A percentile compares a stretch with the other conserved stretches of the same genome.
Conservation (phyloP, 2,329 filamentous ascomycete species). For the Niveomyces coronatus region DNA sequence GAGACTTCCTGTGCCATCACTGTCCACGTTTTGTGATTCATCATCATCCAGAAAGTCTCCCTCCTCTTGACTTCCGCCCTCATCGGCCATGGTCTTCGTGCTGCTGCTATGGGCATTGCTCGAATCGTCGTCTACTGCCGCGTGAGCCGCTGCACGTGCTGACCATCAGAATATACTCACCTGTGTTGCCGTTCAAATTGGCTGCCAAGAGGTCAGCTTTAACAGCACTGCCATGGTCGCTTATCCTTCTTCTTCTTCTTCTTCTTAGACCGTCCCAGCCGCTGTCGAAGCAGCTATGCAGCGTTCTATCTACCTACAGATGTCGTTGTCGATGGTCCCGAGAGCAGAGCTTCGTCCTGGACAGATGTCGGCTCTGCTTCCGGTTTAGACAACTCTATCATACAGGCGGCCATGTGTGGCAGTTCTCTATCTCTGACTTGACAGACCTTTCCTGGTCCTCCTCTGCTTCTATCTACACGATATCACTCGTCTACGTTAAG, state of each 20-base stretch:
- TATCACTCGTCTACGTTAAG: not conserved
- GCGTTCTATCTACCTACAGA: not conserved
- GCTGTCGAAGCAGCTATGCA: not conserved
- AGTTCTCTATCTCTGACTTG: not conserved
- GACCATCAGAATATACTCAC: not conserved
- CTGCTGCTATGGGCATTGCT: not conserved
- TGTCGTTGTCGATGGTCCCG: not conserved
- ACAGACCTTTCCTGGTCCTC: not conserved
- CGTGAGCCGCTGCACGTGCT: not conserved
- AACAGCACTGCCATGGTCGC: not conserved
- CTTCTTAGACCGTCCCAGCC: not conserved
- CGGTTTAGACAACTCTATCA: not conserved
- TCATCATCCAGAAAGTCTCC: not conserved
- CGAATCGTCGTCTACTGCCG: conserved; percentile 1
- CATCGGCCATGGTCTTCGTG: not conserved
- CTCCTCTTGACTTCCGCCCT: conserved; percentile 1
- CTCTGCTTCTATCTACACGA: not conserved
- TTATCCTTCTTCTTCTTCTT: not conserved
- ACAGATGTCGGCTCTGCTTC: not conserved
- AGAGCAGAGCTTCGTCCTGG: not conserved
- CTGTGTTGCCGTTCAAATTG: not conserved
- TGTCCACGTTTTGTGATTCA: not conserved
- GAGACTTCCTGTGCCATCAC: not conserved
- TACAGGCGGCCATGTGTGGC: not conserved
- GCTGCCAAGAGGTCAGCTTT: not conserved